These are phyloP conservation scores for Apophysomyces variabilis DNA, from an alignment of 371 early-diverging fungal species.

Conservation along the genomic window DNA sequence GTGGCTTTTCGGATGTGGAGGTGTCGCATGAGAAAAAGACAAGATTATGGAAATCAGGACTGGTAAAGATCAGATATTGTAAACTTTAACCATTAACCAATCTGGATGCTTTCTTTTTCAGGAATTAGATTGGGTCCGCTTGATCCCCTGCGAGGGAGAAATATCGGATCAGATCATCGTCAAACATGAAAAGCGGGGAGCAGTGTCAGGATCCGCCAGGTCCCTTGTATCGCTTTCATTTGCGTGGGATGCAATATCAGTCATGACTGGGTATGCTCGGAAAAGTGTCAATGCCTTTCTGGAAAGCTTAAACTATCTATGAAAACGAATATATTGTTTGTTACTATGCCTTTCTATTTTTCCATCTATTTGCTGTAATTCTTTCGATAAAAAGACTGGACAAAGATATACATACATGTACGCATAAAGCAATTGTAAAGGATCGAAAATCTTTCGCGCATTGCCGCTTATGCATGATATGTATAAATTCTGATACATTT, in stretches of 20 bases:
- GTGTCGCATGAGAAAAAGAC: constrained; percentile 20
- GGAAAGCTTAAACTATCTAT: neutral
- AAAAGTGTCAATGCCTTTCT: neutral
- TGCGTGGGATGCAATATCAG: neutral
- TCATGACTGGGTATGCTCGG: neutral
- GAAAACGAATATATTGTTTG: too few species aligned
- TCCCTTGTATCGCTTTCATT: neutral
- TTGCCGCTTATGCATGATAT: too few species aligned
- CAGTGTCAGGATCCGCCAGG: neutral
- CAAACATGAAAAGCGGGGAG: neutral
- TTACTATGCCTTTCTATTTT: too few species aligned
- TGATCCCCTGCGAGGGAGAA: neutral
- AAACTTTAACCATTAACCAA: neutral
- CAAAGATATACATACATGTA: too few species aligned
- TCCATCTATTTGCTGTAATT: too few species aligned
- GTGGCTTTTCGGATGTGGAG: constrained; percentile 14
- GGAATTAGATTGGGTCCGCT: constrained; percentile 28
- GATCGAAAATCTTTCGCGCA: too few species aligned
- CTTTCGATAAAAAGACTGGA: too few species aligned
- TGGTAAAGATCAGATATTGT: constrained; percentile 16
- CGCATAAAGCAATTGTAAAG: too few species aligned
- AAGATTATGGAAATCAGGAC: constrained; percentile 23
- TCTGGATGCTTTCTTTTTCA: neutral
- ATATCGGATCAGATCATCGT: neutral
- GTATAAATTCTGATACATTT: too few species aligned